phyloP scores from a whole-genome alignment of 1,284 basidiomycete genomes.

The Pholiota adiposa region DNA sequence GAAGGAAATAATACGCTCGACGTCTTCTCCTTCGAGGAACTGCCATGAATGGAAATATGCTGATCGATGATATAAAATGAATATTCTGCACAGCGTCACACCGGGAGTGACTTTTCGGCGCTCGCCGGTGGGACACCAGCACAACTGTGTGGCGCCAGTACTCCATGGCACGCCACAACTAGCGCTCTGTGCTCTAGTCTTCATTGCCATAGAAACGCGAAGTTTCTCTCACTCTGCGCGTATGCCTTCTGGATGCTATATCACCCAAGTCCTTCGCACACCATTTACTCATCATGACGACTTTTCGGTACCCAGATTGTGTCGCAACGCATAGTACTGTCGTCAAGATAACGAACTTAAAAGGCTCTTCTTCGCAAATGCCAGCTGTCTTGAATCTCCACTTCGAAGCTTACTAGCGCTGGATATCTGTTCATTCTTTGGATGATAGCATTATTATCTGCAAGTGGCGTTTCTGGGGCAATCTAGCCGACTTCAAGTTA shows the following conservation, averaged over 20 bases:
- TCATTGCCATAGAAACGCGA: slow-evolving; percentile 19
- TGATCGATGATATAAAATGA: background rate
- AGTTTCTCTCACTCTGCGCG: slow-evolving; percentile 2
- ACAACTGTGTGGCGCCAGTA: background rate
- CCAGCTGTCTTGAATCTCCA: background rate
- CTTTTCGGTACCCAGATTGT: slow-evolving; percentile 4
- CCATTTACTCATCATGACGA: background rate
- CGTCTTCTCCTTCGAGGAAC: slow-evolving; percentile 11
- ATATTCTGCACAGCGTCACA: too few relatives aligned
- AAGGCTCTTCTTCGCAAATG: background rate
- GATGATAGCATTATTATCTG: background rate
- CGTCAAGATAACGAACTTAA: slow-evolving; percentile 1
- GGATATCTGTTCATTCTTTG: background rate
- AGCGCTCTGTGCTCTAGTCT: background rate
- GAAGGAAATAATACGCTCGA: background rate
- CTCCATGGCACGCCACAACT: background rate
- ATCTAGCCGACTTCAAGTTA: too few relatives aligned
- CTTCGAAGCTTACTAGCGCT: background rate
- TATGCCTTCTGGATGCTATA: background rate
- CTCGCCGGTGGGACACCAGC: background rate
- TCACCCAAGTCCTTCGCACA: background rate
- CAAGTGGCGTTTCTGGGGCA: too few relatives aligned
- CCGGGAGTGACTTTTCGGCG: slow-evolving; percentile 5
- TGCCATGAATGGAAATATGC: slow-evolving; percentile 9
- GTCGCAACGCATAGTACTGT: background rate